Conservation (phyloP, 768 basidiomycete genomes). For the Megacollybia marginata region DNA sequence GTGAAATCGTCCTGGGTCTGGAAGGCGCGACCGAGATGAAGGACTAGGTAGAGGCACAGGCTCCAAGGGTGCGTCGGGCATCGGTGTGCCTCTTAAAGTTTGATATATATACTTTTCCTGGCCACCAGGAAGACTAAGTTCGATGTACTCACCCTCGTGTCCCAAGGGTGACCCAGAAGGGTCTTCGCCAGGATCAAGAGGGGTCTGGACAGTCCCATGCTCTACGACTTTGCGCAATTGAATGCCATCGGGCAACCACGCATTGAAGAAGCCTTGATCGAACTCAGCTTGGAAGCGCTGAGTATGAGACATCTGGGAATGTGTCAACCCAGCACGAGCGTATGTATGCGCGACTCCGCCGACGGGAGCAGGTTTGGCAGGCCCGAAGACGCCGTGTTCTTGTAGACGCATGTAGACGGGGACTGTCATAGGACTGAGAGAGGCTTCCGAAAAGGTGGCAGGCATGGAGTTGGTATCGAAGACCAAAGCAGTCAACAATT, state of each 20-base stretch:
- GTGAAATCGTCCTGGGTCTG: not conserved
- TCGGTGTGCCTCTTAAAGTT: not conserved
- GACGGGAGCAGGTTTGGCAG: not conserved
- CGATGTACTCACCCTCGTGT: not conserved
- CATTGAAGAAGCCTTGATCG: constrained; percentile 3
- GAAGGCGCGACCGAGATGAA: not conserved
- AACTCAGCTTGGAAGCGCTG: not conserved
- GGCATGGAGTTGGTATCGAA: constrained; percentile 10
- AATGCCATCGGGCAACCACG: constrained; percentile 1
- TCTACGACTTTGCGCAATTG: not conserved
- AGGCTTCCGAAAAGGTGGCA: constrained; percentile 24
- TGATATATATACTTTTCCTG: not conserved
- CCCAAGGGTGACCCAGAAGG: not conserved
- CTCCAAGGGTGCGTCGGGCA: not conserved
- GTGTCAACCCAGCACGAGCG: too few species aligned
- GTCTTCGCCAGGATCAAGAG: not conserved
- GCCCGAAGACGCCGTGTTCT: constrained; percentile 35
- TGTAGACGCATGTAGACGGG: constrained; percentile 54
- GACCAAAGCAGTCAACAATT: not conserved
- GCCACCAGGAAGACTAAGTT: not conserved
- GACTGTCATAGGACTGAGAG: constrained; percentile 28
- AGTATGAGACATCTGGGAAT: not conserved
- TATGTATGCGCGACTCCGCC: not conserved
- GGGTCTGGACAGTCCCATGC: not conserved
- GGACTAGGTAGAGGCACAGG: not conserved